Conservation (phyloP, 2,329 filamentous ascomycete species). For the Simplicillium aogashimaense region DNA sequence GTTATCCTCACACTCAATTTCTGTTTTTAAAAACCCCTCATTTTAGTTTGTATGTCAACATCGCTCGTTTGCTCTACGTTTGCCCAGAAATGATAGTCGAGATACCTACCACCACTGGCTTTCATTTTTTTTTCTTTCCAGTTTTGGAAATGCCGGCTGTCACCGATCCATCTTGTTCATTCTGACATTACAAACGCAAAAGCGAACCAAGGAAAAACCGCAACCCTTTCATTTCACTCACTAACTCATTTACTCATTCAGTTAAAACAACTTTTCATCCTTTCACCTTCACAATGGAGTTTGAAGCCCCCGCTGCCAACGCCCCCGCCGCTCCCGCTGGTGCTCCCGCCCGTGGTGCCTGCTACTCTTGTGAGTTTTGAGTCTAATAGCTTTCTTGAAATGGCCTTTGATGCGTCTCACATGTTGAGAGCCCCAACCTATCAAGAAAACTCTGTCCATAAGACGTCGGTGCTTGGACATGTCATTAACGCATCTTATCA, state of each 20-base stretch:
- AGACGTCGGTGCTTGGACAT: not conserved
- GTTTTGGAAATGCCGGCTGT: no score
- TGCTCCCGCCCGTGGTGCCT: conserved; percentile 28
- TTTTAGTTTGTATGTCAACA: no score
- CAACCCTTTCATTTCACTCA: not conserved
- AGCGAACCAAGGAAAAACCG: not conserved
- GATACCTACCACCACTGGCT: no score
- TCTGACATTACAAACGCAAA: no score
- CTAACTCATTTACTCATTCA: not conserved
- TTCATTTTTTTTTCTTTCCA: no score
- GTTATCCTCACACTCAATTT: no score
- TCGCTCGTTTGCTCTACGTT: no score
- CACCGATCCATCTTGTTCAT: no score
- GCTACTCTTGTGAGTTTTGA: conserved; percentile 38
- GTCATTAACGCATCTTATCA: conserved; percentile 4
- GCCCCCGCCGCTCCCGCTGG: conserved; percentile 7
- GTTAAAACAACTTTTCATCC: not conserved
- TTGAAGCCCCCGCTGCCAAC: conserved; percentile 10
- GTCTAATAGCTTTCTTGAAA: not conserved
- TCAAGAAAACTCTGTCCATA: not conserved
- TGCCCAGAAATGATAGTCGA: no score
- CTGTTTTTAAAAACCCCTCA: no score
- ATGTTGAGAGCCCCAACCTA: not conserved
- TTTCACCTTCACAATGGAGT: conserved; percentile 30
- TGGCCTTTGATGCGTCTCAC: not conserved